These are phyloP conservation scores for Hypoxylon sp. DNA, from an alignment of 2,329 filamentous ascomycete genomes.

Conservation along the genomic window DNA sequence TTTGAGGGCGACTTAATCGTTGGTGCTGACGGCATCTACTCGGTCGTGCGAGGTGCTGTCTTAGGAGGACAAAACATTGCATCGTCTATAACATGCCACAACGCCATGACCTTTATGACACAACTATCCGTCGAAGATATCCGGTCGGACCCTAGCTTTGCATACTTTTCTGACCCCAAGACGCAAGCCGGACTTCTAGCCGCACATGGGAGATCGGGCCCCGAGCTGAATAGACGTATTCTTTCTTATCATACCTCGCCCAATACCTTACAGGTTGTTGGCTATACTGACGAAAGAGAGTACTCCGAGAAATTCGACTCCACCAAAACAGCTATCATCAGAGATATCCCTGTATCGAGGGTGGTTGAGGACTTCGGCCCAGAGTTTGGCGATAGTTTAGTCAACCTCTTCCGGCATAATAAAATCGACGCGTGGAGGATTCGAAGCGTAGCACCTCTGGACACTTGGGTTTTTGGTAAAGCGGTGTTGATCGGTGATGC, in stretches of 20 bases:
- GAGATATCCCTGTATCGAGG: constrained; percentile 26
- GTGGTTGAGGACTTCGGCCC: constrained; percentile 32
- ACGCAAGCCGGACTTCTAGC: constrained; percentile 31
- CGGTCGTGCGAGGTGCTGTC: constrained; percentile 27
- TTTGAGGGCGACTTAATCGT: constrained; percentile 39
- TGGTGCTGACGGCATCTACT: constrained; percentile 41
- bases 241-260: constrained; percentile 36
- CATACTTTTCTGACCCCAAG: constrained; percentile 30
- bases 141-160: constrained; percentile 26
- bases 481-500: constrained; percentile 40
- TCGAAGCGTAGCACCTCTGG: constrained; percentile 34
- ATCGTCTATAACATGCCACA: constrained; percentile 15
- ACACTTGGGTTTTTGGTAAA: constrained; percentile 37
- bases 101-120: constrained; percentile 34
- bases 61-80: constrained; percentile 18
- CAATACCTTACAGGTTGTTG: constrained; percentile 31
- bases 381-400: constrained; percentile 28
- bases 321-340: constrained; percentile 35
- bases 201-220: constrained; percentile 18
- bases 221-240: constrained; percentile 30
- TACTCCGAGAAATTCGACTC: constrained; percentile 34
- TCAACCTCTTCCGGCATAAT: constrained; percentile 29
- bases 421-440: constrained; percentile 37
- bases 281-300: constrained; percentile 36
- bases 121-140: constrained; percentile 30